These are phyloP conservation scores for Leptodermis oblonga DNA, from an alignment of 257 asterid species.

Conservation along the genomic window DNA sequence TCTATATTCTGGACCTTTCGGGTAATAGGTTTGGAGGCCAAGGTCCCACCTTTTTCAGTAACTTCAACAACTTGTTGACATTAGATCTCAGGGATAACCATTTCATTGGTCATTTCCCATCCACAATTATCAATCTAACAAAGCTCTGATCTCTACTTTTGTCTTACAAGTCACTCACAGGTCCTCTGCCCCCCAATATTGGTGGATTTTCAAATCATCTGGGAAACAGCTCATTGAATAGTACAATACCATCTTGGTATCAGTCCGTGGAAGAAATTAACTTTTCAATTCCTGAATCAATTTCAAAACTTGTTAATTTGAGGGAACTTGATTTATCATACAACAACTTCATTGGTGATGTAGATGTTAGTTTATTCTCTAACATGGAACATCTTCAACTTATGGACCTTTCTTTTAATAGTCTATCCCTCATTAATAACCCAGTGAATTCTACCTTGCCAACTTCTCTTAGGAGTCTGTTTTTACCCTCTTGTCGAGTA, in stretches of 20 bases:
- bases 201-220: too few relatives aligned
- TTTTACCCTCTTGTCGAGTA: slow-evolving; percentile 3
- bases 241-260: too few relatives aligned
- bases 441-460: too few relatives aligned
- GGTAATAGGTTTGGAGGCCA: slow-evolving; percentile 13
- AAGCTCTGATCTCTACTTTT: slow-evolving; percentile 6
- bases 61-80: background rate
- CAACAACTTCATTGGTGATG: slow-evolving; percentile 22
- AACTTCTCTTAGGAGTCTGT: too few relatives aligned
- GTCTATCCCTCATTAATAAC: too few relatives aligned
- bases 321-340: slow-evolving; percentile 7
- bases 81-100: background rate
- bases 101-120: slow-evolving; percentile 12
- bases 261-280: background rate
- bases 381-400: slow-evolving; percentile 1
- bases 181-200: slow-evolving; percentile 14
- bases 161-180: slow-evolving; percentile 12
- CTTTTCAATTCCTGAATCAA: slow-evolving; percentile 19
- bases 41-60: slow-evolving; percentile 9
- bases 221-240: too few relatives aligned
- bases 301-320: slow-evolving; percentile 19
- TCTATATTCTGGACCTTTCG: slow-evolving; percentile 14
- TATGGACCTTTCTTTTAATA: too few relatives aligned
- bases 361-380: slow-evolving; percentile 19
- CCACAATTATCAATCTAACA: slow-evolving; percentile 14